Evolutionary conservation across 306 rosid genomes (phyloP).

Genomic region (Arachis stenosperma): DNA sequence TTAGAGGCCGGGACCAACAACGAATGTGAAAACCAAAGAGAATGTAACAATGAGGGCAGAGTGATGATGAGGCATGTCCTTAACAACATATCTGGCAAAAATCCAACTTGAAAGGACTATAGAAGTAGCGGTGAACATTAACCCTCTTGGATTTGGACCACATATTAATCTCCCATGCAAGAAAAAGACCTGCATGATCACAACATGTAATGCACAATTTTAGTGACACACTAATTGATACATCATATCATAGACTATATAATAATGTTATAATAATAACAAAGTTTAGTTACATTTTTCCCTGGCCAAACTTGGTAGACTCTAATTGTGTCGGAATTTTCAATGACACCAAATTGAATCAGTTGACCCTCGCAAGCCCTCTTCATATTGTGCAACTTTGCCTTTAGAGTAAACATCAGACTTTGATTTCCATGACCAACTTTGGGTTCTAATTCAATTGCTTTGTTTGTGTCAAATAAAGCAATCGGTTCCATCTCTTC

Average conservation of each 20-base stretch:
- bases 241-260: too few relatives aligned
- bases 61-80: conserved; percentile 32
- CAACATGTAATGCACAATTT: conserved; percentile 5
- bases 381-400: conserved; percentile 22
- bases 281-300: conserved; percentile 39
- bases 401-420: conserved; percentile 10
- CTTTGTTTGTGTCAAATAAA: conserved; percentile 3
- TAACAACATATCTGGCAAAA: conserved; percentile 38
- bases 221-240: not conserved
- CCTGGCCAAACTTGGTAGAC: conserved; percentile 48
- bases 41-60: conserved; percentile 33
- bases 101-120: conserved; percentile 47
- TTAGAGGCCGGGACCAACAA: conserved; percentile 20
- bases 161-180: conserved; percentile 45
- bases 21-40: conserved; percentile 30
- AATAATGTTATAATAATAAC: not conserved
- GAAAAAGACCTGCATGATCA: conserved; percentile 42
- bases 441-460: conserved; percentile 6
- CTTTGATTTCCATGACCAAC: conserved; percentile 10
- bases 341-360: conserved; percentile 11
- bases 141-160: conserved; percentile 49
- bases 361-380: conserved; percentile 18
- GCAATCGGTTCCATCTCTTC: conserved; percentile 31
- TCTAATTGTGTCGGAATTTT: conserved; percentile 28
- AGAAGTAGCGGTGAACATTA: conserved; percentile 40